Base-by-base conservation (phyloP, 495 filamentous ascomycete species). In the Acidiella bohemica region DNA sequence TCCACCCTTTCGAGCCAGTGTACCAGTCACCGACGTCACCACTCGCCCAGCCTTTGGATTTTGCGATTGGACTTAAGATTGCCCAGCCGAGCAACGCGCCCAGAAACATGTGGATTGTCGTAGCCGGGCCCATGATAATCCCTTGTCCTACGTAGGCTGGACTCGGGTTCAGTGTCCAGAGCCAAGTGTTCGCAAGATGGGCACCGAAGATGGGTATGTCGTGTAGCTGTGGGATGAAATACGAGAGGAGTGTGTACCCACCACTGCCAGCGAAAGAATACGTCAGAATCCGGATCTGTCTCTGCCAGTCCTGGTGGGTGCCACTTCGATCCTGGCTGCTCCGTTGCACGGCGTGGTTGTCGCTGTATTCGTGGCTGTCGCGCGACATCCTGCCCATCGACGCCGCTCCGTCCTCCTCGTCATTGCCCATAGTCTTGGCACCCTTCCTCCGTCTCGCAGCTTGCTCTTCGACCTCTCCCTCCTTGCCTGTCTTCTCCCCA, bases 81-180 rank as follows among this genome's bases (percentile, higher is more conserved):
- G 73, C 90, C 92, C 92, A 99, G 11, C 90, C 90, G 6, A 95
- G 52, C 4, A 93, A 58, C 6, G 92, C 87, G 0, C 90, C 90
- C 13, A 96, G 63, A 7, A 96, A 74, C 90, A 99, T 96, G 47
- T 96, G 90, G 43, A 90, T 67, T 32, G 86, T 95, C 1, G 88
- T 96, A 23, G 80, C 77, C 14, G 90, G 84, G 3, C 78, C 57
- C 88, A 93, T 93, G 70, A 95, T 74, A 44, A 84, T 80, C 12
- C 78, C 78, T 59, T 83, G 78, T 2, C 88, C 90, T 17, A 95
- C 73, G 55, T 99, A 96, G 20, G 90, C 90, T 19, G 92, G 78
- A 32, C 82, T 90, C 4, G 92, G 90, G 44, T 99, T 99, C 11
- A 99, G 67, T 13, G 81, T 88, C 90, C 90, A 99, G 2, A 96